Evolutionary conservation across 2,329 filamentous ascomycete species (phyloP).

Genomic region (Cercospora sp.): DNA sequence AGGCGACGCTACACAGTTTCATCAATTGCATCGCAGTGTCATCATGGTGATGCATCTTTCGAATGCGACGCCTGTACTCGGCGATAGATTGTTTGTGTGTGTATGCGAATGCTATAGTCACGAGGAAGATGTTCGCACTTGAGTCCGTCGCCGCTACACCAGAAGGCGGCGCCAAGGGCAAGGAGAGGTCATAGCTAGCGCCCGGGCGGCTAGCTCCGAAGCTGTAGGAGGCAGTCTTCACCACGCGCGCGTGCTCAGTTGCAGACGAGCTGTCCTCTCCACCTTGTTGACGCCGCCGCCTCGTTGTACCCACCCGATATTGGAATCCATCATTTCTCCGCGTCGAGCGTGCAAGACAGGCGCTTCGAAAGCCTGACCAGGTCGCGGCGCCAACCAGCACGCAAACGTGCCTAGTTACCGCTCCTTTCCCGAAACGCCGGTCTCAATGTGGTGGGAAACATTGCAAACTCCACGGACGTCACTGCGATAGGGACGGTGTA

Average conservation of each 20-base stretch:
- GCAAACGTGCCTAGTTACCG: conserved; percentile 1
- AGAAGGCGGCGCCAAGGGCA: neutral
- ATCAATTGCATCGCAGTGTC: neutral
- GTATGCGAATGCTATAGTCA: neutral
- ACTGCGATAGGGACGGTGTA: conserved; percentile 10
- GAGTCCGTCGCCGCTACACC: neutral
- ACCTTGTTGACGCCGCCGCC: neutral
- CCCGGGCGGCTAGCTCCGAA: neutral
- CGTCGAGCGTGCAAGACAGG: neutral
- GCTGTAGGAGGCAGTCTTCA: neutral
- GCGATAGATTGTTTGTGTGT: neutral
- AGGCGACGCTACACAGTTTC: neutral
- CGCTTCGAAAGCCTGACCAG: neutral
- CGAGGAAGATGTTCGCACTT: neutral
- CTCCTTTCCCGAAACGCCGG: conserved; percentile 18
- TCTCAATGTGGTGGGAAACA: conserved; percentile 12
- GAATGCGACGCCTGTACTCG: neutral
- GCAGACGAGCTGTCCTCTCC: neutral
- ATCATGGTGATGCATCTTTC: neutral
- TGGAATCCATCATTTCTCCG: neutral
- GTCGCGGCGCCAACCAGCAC: neutral
- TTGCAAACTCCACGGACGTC: conserved; percentile 6
- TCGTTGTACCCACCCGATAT: neutral
- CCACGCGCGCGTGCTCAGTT: neutral
- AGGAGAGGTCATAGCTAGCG: neutral